Evolutionary conservation across 75 land plant genomes (phyloP).

Genomic region (Pinus albicaulis): DNA sequence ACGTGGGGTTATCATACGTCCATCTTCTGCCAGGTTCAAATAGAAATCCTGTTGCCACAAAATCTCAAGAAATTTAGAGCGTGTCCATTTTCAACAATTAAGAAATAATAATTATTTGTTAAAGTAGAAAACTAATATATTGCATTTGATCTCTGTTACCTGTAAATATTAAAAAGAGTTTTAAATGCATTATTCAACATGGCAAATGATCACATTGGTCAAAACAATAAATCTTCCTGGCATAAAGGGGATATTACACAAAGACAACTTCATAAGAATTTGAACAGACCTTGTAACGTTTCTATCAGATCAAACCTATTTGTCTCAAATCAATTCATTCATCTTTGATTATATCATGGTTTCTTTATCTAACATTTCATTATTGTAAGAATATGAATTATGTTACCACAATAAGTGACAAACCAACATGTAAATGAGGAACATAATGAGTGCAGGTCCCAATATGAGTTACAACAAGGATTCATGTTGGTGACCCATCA

Average conservation of each 20-base stretch:
- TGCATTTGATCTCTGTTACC: neutral
- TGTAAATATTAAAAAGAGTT: neutral
- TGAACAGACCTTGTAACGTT: neutral
- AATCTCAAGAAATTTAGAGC: neutral
- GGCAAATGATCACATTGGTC: neutral
- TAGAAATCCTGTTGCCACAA: conserved; percentile 80
- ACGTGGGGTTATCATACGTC: conserved; percentile 82
- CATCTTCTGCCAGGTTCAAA: conserved; percentile 85
- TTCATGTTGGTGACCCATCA: neutral
- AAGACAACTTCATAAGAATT: neutral
- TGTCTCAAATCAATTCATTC: too few species aligned
- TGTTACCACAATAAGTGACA: too few species aligned
- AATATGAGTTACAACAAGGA: neutral
- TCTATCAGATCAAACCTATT: neutral
- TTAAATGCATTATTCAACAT: neutral
- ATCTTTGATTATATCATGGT: too few species aligned
- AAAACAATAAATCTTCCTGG: neutral
- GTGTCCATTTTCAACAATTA: neutral
- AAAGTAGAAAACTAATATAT: neutral
- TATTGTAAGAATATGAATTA: too few species aligned
- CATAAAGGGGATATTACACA: neutral
- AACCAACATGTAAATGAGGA: neutral
- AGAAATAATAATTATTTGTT: neutral
- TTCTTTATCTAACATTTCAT: neutral
- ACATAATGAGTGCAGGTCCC: neutral